Conservation (phyloP, 805 yeast genomes). For the Wickerhamomyces bovis region DNA sequence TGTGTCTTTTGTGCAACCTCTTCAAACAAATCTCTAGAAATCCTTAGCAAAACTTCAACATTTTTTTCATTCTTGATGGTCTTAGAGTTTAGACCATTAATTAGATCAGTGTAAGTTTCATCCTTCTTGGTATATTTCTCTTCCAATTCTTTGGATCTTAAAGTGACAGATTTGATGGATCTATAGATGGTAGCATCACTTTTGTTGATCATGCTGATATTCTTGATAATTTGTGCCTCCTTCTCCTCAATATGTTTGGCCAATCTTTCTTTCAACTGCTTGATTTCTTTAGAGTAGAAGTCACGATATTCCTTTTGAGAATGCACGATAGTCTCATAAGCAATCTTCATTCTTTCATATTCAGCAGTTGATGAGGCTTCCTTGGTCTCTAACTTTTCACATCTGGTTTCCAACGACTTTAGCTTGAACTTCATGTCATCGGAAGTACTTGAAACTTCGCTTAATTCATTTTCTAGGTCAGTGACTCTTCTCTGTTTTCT, state of each 20-base stretch:
- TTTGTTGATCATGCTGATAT: conserved; percentile 31
- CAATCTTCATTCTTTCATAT: conserved; percentile 46
- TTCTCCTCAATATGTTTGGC: conserved; percentile 32
- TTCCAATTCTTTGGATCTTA: conserved; percentile 44
- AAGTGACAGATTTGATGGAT: conserved; percentile 42
- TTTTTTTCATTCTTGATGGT: conserved; percentile 46
- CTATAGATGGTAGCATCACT: conserved; percentile 46
- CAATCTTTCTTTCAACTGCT: conserved; percentile 31
- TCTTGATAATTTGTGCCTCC: conserved; percentile 29
- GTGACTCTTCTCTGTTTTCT: conserved; percentile 64
- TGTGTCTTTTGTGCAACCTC: conserved; percentile 30
- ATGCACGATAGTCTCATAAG: conserved; percentile 51
- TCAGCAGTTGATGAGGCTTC: conserved; percentile 43
- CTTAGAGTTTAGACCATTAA: conserved; percentile 37
- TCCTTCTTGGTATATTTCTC: conserved; percentile 42
- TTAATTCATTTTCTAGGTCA: conserved; percentile 57
- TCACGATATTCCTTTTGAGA: conserved; percentile 47
- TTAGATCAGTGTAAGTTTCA: conserved; percentile 34
- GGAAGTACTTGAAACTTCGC: conserved; percentile 38
- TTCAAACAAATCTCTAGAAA: conserved; percentile 41
- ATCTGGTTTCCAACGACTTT: conserved; percentile 43
- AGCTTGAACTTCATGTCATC: conserved; percentile 45
- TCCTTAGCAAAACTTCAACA: conserved; percentile 36
- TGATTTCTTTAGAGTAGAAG: conserved; percentile 40
- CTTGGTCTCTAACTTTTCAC: conserved; percentile 41